phyloP scores from a whole-genome alignment of 306 rosid genomes.

The Ammopiptanthus mongolicus region DNA sequence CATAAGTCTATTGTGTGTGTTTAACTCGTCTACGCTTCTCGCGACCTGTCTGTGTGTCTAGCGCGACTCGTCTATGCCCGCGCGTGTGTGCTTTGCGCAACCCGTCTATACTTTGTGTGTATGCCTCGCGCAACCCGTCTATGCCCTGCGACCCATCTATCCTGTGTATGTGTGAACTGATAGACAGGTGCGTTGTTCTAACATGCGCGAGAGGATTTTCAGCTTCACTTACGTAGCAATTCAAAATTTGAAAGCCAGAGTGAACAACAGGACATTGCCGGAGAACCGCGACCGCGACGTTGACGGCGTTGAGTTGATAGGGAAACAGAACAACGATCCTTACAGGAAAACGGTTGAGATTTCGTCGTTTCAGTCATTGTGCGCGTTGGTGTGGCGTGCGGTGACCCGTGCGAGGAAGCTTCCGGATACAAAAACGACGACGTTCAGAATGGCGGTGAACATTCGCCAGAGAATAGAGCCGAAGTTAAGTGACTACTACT shows the following conservation, averaged over 20 bases:
- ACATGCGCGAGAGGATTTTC: slow-evolving; percentile 65
- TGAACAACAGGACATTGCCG: slow-evolving; percentile 18
- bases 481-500: slow-evolving; percentile 46
- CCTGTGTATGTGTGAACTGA: no score
- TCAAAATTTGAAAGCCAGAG: slow-evolving; percentile 45
- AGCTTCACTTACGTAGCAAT: slow-evolving; percentile 57
- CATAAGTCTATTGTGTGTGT: no score
- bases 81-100: no score
- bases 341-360: slow-evolving; percentile 31
- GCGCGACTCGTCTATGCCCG: no score
- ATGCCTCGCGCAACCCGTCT: no score
- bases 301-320: slow-evolving; percentile 42
- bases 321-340: slow-evolving; percentile 45
- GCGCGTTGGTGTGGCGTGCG: slow-evolving; percentile 61
- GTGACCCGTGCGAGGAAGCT: slow-evolving; percentile 75
- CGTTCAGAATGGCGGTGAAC: slow-evolving; percentile 79
- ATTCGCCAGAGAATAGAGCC: slow-evolving; percentile 70
- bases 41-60: no score
- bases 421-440: slow-evolving; percentile 44
- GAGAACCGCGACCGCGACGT: neutral
- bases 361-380: slow-evolving; percentile 79
- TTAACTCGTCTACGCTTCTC: no score
- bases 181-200: no score
- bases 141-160: no score
- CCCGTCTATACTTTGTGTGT: no score